These are phyloP conservation scores for Paramecium biaurelia DNA, from an alignment of 73 alveolate species.

Conservation along the genomic window DNA sequence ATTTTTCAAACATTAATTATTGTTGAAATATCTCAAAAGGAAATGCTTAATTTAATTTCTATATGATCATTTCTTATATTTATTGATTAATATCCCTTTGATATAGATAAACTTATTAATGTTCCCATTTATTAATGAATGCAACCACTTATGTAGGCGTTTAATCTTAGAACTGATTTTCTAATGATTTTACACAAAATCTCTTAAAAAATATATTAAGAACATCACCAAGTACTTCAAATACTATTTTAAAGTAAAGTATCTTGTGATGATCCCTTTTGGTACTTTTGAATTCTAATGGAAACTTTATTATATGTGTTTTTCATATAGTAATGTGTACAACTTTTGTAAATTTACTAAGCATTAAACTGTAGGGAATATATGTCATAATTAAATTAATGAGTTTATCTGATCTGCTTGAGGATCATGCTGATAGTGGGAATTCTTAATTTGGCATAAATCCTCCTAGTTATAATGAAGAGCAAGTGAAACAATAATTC, in stretches of 20 bases:
- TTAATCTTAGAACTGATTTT: not conserved
- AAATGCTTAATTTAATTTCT: too few relatives aligned
- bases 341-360: not conserved
- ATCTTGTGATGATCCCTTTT: not conserved
- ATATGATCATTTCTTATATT: too few relatives aligned
- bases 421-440: not conserved
- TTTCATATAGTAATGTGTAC: not conserved
- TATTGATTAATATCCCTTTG: not conserved
- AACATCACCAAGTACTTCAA: not conserved
- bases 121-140: not conserved
- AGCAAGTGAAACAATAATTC: not conserved
- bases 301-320: not conserved
- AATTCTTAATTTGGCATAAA: not conserved
- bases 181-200: too few relatives aligned
- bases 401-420: not conserved
- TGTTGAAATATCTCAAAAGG: not conserved
- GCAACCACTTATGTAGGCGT: not conserved
- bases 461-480: not conserved
- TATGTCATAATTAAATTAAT: not conserved
- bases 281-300: not conserved
- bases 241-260: not conserved
- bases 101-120: too few relatives aligned
- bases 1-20: too few relatives aligned
- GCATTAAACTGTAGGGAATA: not conserved
- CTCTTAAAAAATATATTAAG: too few relatives aligned